Percentiles rank a stretch among this genome's conserved stretches.
These are phyloP conservation scores for Ophiostoma novo-ulmi DNA, from an alignment of 2,329 filamentous ascomycete genomes.

Conservation along the genomic window DNA sequence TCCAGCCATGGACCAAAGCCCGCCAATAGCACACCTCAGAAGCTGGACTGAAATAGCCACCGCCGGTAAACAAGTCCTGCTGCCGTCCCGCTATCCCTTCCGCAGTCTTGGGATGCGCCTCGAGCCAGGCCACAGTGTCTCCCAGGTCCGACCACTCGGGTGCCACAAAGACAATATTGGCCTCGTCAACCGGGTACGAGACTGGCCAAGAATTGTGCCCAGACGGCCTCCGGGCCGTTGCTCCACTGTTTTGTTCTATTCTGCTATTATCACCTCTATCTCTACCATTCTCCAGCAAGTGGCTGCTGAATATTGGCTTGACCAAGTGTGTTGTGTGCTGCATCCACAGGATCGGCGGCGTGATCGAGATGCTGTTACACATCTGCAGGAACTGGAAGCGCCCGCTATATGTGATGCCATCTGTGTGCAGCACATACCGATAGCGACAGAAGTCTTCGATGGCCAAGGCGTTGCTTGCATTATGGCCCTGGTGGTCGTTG, in stretches of 20 bases:
- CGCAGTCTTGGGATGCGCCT: conserved; percentile 32
- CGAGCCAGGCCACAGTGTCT: conserved; percentile 40
- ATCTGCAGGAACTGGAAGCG: conserved; percentile 45
- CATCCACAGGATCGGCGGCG: conserved; percentile 42
- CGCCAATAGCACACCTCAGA: conserved; percentile 48
- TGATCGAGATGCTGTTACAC: conserved; percentile 41
- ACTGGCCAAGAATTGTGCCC: conserved; percentile 35
- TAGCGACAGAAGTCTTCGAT: conserved; percentile 48
- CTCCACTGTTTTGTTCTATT: not conserved
- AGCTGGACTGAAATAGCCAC: conserved; percentile 41
- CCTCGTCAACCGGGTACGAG: conserved; percentile 33
- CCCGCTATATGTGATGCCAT: conserved; percentile 46
- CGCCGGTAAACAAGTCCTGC: conserved; percentile 37
- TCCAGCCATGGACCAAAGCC: conserved; percentile 43
- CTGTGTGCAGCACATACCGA: conserved; percentile 45
- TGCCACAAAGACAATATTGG: conserved; percentile 42
- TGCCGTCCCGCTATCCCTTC: conserved; percentile 41
- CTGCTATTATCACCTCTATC: not conserved
- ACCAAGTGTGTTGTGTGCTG: conserved; percentile 44
- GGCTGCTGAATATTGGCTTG: conserved; percentile 36
- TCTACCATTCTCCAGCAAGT: not conserved
- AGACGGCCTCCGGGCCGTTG: not conserved
- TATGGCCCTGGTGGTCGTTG: conserved; percentile 26
- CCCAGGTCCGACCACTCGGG: conserved; percentile 45
- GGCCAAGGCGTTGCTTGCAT: conserved; percentile 41